Evolutionary conservation across 1,284 basidiomycete genomes (phyloP), one percentile per base, ranked within the genome.

Genomic region (Caloboletus firmus): DNA sequence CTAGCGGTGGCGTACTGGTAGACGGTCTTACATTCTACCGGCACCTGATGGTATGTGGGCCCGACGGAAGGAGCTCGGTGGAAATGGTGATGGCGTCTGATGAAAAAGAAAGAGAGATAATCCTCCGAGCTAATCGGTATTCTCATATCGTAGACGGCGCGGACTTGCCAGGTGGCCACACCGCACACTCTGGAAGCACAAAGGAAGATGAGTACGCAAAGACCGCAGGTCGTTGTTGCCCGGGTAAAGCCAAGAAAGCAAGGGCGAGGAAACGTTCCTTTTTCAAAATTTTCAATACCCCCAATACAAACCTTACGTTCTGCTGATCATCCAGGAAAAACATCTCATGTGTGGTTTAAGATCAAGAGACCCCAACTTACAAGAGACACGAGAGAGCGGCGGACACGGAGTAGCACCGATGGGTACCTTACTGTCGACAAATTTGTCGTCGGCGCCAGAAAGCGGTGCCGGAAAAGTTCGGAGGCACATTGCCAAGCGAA

Each of bases 111-210:
- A 35, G 22, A 1, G 9, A 11, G 17, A 17, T 20, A 28, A 28
- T 15, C 6, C 9, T 46, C 60, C 54, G 48, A 20, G 17, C 17
- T 42, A 1, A 22, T 42, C 41, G 53, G 54, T 24, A 36, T 48
- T 61, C 54, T 32, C 35, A 54, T 39, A 15, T 43, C 22, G 30
- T 39, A 17, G 32, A 28, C 22, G 3, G 56, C 17, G 42, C 44
- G 34, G 30, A 28, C 52, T 15, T 36, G 17, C 26, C 17, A 17
- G 15, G n/a, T 44, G 37, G 20, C 36, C 43, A 40, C 48, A 34
- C 22, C 34, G 32, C 4, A 13, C 22, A n/a, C 35, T 51, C 46
- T 36, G n/a, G 28, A 62, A 46, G 26, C 9, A 10, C 18, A 13
- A 22, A 28, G 17, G 32, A 35, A 35, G 37, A 22, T 45, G 18